These are phyloP conservation scores for Alternaria infectoria DNA, from an alignment of 2,329 filamentous ascomycete genomes.

Conservation along the genomic window DNA sequence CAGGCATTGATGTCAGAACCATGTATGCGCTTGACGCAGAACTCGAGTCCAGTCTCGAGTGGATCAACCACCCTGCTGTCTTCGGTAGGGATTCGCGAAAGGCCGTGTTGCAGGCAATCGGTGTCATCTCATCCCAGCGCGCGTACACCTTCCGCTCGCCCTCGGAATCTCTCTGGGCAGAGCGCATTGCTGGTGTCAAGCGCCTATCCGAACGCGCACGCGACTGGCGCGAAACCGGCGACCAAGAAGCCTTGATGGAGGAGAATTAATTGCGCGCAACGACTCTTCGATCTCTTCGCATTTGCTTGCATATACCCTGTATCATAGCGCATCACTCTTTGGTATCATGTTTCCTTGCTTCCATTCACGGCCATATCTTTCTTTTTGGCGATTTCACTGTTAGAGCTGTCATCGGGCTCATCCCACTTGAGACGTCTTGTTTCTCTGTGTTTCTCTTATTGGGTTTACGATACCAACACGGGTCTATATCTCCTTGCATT, in stretches of 20 bases:
- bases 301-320: slow-evolving; percentile 26
- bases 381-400: slow-evolving; percentile 18
- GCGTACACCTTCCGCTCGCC: slow-evolving; percentile 92
- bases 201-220: slow-evolving; percentile 81
- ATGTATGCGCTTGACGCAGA: slow-evolving; percentile 90
- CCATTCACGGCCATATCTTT: slow-evolving; percentile 18
- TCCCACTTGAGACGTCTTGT: slow-evolving; percentile 14
- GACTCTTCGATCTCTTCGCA: slow-evolving; percentile 12
- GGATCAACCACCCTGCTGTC: slow-evolving; percentile 96
- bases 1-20: slow-evolving; percentile 81
- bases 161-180: slow-evolving; percentile 88
- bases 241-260: slow-evolving; percentile 69
- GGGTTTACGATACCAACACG: slow-evolving; percentile 29
- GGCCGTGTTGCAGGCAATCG: slow-evolving; percentile 93
- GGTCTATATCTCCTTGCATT: slow-evolving; percentile 14
- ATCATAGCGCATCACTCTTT: slow-evolving; percentile 26
- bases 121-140: slow-evolving; percentile 92
- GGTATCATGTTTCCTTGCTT: slow-evolving; percentile 15
- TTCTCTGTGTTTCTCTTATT: slow-evolving; percentile 11
- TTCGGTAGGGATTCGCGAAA: slow-evolving; percentile 94
- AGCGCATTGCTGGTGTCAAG: slow-evolving; percentile 80
- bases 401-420: slow-evolving; percentile 3
- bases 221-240: slow-evolving; percentile 88
- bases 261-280: slow-evolving; percentile 46
- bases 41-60: slow-evolving; percentile 87